Base-by-base conservation (phyloP, 345 rosid genomes). In the Heritiera littoralis region DNA sequence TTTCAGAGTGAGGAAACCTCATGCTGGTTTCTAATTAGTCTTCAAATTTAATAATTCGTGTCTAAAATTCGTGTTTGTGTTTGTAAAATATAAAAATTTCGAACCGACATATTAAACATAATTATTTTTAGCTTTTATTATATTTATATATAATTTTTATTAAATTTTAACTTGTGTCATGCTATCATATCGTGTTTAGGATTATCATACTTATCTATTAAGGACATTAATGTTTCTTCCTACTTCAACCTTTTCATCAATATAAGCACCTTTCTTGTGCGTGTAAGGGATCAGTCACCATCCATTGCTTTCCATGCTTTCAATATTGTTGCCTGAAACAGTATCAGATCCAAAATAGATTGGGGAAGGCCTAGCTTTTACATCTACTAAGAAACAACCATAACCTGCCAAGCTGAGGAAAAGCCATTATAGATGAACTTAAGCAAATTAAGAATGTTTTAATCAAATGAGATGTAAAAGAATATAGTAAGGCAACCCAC, bases 241-340 rank as follows among this genome's bases (percentile, higher is more conserved):
- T 0, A 48, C 74, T 28, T 49, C 58, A 69, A 66, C 49, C 28
- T 66, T 66, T 23, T 69, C 55, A 46, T 69, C 73, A 23, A 68
- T 23, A 46, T 23, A 20, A 23, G 55, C 55, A 23, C 30, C 23
- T n/a, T 68, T 68, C 28, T 68, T 45, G 2, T 41, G 51, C 41
- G 49, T 18, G 18, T 20, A n/a, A 58, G 20, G 9, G 3, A 58
- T 58, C 14, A 4, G 35, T 68, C 72, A 5, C 72, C 17, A 43
- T 63, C 67, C n/a, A 63, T 32, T 63, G 67, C 63, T 63, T 63
- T 68, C 54, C 17, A 20, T 43, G 11, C 35, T 68, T 45, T 68
- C 55, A 68, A 11, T 5, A 7, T 1, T 2, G 10, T 58, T 7
- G 4, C 73, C 13, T 4, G 8, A 32, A 51, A 30, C n/a, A 38